These are phyloP conservation scores for Dryas drummondii DNA, from an alignment of 306 rosid genomes.

Conservation along the genomic window DNA sequence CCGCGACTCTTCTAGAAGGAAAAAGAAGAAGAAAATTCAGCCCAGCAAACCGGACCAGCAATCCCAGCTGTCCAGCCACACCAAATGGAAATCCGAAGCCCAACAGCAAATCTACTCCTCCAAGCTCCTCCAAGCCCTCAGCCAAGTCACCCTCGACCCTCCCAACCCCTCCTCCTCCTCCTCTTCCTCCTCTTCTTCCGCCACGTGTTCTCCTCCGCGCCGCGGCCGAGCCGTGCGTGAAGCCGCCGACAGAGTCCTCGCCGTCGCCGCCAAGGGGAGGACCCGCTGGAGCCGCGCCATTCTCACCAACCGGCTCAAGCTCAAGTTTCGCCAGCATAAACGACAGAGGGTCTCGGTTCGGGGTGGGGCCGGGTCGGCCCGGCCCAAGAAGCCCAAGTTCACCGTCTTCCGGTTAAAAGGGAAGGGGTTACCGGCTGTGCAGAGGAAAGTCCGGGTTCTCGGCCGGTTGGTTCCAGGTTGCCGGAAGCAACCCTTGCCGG, in stretches of 20 bases:
- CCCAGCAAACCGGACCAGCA: slow-evolving; percentile 38
- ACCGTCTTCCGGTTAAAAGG: slow-evolving; percentile 68
- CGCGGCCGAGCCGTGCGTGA: slow-evolving; percentile 71
- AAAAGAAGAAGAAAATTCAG: slow-evolving; percentile 60
- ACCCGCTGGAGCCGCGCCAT: slow-evolving; percentile 95
- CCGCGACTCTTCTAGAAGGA: slow-evolving; percentile 50
- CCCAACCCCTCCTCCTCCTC: background rate
- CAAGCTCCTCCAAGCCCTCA: slow-evolving; percentile 68
- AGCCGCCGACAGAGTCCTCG: slow-evolving; percentile 80
- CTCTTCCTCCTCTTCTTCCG: background rate
- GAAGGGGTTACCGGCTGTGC: slow-evolving; percentile 70
- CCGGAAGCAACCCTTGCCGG: slow-evolving; percentile 76
- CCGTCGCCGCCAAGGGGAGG: slow-evolving; percentile 77
- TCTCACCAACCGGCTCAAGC: slow-evolving; percentile 61
- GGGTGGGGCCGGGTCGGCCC: slow-evolving; percentile 29
- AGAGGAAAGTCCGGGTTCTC: slow-evolving; percentile 61
- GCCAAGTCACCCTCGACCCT: slow-evolving; percentile 37
- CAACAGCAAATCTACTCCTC: slow-evolving; percentile 78
- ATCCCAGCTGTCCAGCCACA: background rate
- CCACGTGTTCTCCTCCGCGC: slow-evolving; percentile 36
- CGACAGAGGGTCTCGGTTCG: slow-evolving; percentile 25
- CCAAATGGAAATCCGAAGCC: slow-evolving; percentile 68
- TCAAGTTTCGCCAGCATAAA: slow-evolving; percentile 65
- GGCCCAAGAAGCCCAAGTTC: slow-evolving; percentile 62
- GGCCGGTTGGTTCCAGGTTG: slow-evolving; percentile 97